Conservation (phyloP, 805 yeast genomes). For the Kluyveromyces lactis region DNA sequence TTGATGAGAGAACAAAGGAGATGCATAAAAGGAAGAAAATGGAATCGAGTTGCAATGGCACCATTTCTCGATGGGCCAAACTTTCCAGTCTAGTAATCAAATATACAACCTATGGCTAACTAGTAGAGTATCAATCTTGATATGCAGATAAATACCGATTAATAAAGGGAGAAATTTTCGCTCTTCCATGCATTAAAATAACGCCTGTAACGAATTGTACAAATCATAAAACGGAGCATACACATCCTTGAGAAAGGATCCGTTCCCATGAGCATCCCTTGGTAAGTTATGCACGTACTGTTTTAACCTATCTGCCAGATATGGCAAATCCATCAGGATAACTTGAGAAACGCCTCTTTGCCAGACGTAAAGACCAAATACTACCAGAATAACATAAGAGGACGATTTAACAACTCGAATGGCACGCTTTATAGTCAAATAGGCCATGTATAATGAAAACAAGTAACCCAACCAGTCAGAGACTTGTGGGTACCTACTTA, state of each 20-base stretch:
- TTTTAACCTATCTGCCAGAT: background rate
- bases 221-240: background rate
- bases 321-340: slow-evolving; percentile 3
- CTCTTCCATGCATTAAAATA: too few relatives aligned
- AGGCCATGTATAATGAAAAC: slow-evolving; percentile 1
- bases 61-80: too few relatives aligned
- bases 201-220: background rate
- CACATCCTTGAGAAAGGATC: background rate
- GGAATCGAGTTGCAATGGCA: too few relatives aligned
- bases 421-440: slow-evolving; percentile 1
- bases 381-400: background rate
- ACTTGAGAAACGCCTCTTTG: slow-evolving; percentile 2
- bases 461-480: slow-evolving; percentile 3
- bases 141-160: too few relatives aligned
- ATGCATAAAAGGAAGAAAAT: too few relatives aligned
- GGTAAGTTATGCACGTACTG: background rate
- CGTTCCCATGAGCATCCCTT: background rate
- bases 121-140: too few relatives aligned
- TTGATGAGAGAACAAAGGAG: too few relatives aligned
- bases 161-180: too few relatives aligned
- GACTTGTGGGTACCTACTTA: slow-evolving; percentile 1
- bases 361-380: slow-evolving; percentile 1
- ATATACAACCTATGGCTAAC: too few relatives aligned
- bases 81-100: too few relatives aligned
- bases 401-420: background rate